Evolutionary conservation across 2,329 filamentous ascomycete genomes (phyloP).

Genomic region (Rutstroemia sp.): DNA sequence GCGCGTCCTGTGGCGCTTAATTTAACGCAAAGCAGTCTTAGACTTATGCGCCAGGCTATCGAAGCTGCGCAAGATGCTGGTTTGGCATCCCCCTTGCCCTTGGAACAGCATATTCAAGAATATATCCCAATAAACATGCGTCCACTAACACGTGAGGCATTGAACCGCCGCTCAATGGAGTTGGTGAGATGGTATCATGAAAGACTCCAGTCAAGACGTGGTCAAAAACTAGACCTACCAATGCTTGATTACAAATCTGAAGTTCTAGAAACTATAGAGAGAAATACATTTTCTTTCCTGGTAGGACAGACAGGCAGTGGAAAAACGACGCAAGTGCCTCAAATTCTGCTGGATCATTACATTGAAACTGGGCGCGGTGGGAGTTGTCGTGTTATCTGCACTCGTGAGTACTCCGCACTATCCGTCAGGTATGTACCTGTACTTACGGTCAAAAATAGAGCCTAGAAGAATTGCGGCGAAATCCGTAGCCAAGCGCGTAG

Average conservation of each 20-base stretch:
- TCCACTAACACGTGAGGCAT: not conserved
- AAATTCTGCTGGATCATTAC: slow-evolving; percentile 86
- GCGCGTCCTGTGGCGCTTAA: not conserved
- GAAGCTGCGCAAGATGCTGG: not conserved
- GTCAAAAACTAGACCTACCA: slow-evolving; percentile 45
- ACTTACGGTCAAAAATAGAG: slow-evolving; percentile 32
- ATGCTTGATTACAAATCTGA: slow-evolving; percentile 80
- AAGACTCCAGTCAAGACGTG: not conserved
- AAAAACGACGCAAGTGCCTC: slow-evolving; percentile 92
- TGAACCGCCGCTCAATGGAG: not conserved
- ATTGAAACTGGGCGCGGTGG: slow-evolving; percentile 67
- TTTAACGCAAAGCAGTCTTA: not conserved
- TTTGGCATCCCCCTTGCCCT: not conserved
- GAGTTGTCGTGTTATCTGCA: slow-evolving; percentile 82
- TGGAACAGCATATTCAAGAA: too few relatives aligned
- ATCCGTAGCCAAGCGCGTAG: slow-evolving; percentile 84
- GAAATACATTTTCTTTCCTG: slow-evolving; percentile 83
- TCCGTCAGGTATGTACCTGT: not conserved
- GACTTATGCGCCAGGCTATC: not conserved
- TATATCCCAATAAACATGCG: not conserved
- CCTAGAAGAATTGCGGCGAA: slow-evolving; percentile 89
- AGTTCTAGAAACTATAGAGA: slow-evolving; percentile 72
- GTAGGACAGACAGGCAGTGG: slow-evolving; percentile 92
- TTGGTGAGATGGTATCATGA: not conserved
- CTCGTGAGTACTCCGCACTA: slow-evolving; percentile 36